These are phyloP conservation scores for Tylopilus rubrobrunneus DNA, from an alignment of 768 basidiomycete genomes.

Conservation along the genomic window DNA sequence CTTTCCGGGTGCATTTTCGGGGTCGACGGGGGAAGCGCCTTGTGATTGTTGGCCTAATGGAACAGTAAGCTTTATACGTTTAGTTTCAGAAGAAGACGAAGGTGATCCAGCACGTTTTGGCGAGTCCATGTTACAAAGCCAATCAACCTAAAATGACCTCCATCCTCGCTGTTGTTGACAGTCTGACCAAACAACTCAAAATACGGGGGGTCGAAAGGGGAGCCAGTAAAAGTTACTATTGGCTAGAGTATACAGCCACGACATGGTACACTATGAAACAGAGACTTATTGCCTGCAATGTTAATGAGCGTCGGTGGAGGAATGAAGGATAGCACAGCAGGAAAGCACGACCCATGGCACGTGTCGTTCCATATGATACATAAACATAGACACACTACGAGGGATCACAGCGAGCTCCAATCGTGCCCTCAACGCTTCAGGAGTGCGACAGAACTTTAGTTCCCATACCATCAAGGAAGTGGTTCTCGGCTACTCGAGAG, in stretches of 20 bases:
- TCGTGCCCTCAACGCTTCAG: neutral
- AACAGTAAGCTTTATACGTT: constrained; percentile 56
- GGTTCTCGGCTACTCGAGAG: constrained; percentile 50
- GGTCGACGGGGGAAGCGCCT: constrained; percentile 74
- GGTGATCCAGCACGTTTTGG: constrained; percentile 64
- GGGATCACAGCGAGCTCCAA: neutral
- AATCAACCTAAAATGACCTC: constrained; percentile 25
- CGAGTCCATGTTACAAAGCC: constrained; percentile 47
- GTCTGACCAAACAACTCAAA: constrained; percentile 15
- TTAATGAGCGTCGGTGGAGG: neutral
- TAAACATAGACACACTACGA: neutral
- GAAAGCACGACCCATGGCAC: neutral
- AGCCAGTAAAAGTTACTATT: neutral
- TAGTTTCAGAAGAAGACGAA: constrained; percentile 50
- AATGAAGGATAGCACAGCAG: neutral
- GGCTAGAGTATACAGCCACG: neutral
- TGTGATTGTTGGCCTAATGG: constrained; percentile 45
- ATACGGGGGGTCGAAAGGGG: constrained; percentile 18
- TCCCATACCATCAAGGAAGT: constrained; percentile 12
- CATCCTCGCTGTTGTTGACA: constrained; percentile 7
- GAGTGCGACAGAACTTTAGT: neutral
- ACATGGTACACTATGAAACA: neutral
- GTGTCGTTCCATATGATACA: neutral
- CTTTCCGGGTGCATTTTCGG: constrained; percentile 77
- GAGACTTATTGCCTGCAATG: neutral